Base-by-base conservation (phyloP, 2,329 filamentous ascomycete genomes). In the Colletotrichum acutatum region DNA sequence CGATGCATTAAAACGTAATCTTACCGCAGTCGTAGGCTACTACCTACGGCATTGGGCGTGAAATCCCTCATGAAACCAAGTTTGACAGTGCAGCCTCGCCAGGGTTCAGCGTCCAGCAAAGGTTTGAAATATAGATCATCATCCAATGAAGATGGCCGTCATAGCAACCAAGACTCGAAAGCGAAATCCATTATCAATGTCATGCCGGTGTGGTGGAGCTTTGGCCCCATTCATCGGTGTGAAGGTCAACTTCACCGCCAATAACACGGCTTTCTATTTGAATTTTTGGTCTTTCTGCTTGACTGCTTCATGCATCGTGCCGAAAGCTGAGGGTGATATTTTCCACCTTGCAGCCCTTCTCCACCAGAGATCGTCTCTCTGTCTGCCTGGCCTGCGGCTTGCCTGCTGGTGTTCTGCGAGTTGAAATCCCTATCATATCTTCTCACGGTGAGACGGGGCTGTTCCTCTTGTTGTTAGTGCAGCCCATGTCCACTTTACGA, bases 1-100 rank as follows among this genome's bases (percentile, higher is more conserved):
- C 60, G 70, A 65, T 66, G 71, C 71, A 73, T 71, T 71, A 73
- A 73, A 66, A 73, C 71, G 71, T 73, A 73, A 73, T 73, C 71
- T 73, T 66, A 73, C 46, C 46, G 60, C 56, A 42, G 66, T 28
- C n/a, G 34, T 32, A n/a, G 19, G 32, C 65, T 63, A 19, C 42
- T 26, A 6, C 28, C 30, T 54, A 26, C 46, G 49, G n/a, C 30
- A 53, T 64, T 49, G 61, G 42, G 57, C 60, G 57, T 66, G 67
- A 73, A 73, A 73, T 73, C 60, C 71, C 71, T 71, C 71, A 71
- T 66, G 54, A 73, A 73, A 71, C 61, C 66, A 73, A 66, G 71
- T 71, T 73, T 60, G 61, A 71, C 26, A 61, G 53, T 66, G 71
- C 71, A 71, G 71, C 56, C 66, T 72, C 67, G 14, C 56, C 71